Evolutionary conservation across 768 basidiomycete genomes (phyloP), one percentile per base, ranked within the genome.

Genomic region (Mycena pura): DNA sequence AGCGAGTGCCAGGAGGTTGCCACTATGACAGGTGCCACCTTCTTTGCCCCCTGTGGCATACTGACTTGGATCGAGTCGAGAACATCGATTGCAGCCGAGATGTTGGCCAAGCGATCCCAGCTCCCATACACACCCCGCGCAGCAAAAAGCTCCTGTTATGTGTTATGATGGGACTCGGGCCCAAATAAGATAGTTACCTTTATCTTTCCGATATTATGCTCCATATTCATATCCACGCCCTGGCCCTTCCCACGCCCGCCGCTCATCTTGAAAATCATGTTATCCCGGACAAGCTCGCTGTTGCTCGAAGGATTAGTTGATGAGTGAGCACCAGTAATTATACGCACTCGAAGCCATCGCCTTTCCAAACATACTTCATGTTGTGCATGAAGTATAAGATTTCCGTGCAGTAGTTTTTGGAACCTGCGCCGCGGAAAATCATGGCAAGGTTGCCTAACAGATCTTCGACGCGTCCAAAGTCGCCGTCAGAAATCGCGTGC

Each of bases 251-350:
- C 75, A 8, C 65, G 49, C 0, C 74, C 48, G 0, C 78, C 75
- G 0, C 69, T 69, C 0, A 68, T 24, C 31, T 78, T 77, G 22
- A 78, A 57, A 0, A 80, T 60, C 72, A 75, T 74, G 19, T 69
- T 74, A 43, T 80, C 76, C 0, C 70, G 65, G 67, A 78, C 76
- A 1, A 80, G 75, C 36, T 80, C 65, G 0, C 76, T 78, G 51
- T 5, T 32, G 15, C 7, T 17, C 8, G 17, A 29, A 24, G 39
- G 14, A 10, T n/a, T 31, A 32, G 7, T 31, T 13, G 24, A 22
- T 21, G 38, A 19, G 27, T 5, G 19, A 51, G 14, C 39, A 31
- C 9, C 36, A 11, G 13, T 45, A 11, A 14, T 9, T 44, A 21
- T 2, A 68, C 72, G 36, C 57, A 77, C 68, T 69, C 72, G 66